Percentiles rank a stretch among this genome's conserved stretches.
Evolutionary conservation across 306 rosid species (phyloP).

Genomic region (Delonix regia): DNA sequence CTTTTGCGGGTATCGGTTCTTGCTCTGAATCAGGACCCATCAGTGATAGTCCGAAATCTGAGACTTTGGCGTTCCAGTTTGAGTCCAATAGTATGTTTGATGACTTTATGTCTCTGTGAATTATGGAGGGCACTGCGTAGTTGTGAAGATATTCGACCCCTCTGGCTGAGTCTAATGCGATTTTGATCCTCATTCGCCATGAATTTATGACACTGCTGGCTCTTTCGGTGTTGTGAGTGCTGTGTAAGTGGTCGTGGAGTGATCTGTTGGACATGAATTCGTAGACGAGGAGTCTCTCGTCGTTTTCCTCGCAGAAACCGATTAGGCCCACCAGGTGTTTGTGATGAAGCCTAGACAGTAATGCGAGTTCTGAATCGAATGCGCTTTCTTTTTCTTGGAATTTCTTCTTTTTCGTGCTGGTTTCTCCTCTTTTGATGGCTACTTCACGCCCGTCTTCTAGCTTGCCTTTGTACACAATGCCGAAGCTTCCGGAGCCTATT

Average conservation of each 20-base stretch:
- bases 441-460: slow-evolving; percentile 49
- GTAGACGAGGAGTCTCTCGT: slow-evolving; percentile 51
- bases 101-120: slow-evolving; percentile 56
- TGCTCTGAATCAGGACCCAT: slow-evolving; percentile 35
- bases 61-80: slow-evolving; percentile 56
- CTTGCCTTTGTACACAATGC: slow-evolving; percentile 51
- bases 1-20: slow-evolving; percentile 26
- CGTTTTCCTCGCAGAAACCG: slow-evolving; percentile 56
- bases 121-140: slow-evolving; percentile 54
- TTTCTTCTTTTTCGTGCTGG: slow-evolving; percentile 34
- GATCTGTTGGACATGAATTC: slow-evolving; percentile 53
- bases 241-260: slow-evolving; percentile 52
- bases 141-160: slow-evolving; percentile 56
- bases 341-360: slow-evolving; percentile 55
- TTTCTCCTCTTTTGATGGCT: slow-evolving; percentile 58
- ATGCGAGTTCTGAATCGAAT: slow-evolving; percentile 50
- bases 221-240: slow-evolving; percentile 36
- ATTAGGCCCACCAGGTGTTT: slow-evolving; percentile 53
- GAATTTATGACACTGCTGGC: slow-evolving; percentile 42
- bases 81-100: slow-evolving; percentile 53
- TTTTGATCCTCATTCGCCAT: slow-evolving; percentile 53
- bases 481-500: slow-evolving; percentile 55
- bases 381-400: slow-evolving; percentile 56
- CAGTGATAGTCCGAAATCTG: slow-evolving; percentile 53
- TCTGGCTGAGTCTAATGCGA: slow-evolving; percentile 54